Percentiles rank a stretch among this genome's conserved stretches.
phyloP scores from a whole-genome alignment of 1,284 basidiomycete species.

The Laetiporus sulphureus region DNA sequence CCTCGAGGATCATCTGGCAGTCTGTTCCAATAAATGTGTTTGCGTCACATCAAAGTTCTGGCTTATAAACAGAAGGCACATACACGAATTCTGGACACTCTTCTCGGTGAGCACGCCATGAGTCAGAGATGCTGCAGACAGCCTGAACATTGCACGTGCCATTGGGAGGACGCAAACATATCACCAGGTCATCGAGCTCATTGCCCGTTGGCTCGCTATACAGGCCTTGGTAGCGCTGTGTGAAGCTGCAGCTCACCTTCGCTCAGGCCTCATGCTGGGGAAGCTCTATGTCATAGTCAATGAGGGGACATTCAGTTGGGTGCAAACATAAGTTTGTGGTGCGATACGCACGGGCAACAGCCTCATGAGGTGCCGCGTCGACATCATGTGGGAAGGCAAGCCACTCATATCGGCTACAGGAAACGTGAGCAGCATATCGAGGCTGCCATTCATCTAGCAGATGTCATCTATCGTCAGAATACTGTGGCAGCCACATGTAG shows the following conservation, averaged over 20 bases:
- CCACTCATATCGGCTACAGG: slow-evolving; percentile 53
- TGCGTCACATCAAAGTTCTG: no score
- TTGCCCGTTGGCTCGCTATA: slow-evolving; percentile 25
- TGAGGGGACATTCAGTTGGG: neutral
- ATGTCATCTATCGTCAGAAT: no score
- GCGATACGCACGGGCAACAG: slow-evolving; percentile 45
- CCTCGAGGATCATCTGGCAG: slow-evolving; percentile 75
- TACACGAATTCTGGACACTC: slow-evolving; percentile 83
- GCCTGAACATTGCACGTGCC: slow-evolving; percentile 67
- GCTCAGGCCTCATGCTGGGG: slow-evolving; percentile 65
- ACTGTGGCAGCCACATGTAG: no score
- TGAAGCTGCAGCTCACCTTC: slow-evolving; percentile 50
- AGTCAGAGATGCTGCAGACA: slow-evolving; percentile 80
- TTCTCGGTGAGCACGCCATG: slow-evolving; percentile 83
- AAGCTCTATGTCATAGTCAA: slow-evolving; percentile 42
- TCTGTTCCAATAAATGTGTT: no score
- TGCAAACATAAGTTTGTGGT: neutral
- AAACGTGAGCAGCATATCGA: neutral
- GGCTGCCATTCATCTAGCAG: no score
- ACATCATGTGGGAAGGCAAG: slow-evolving; percentile 80
- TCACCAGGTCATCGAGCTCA: slow-evolving; percentile 22
- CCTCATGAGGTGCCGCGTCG: slow-evolving; percentile 52
- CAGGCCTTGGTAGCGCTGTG: slow-evolving; percentile 47
- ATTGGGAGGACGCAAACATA: slow-evolving; percentile 35
- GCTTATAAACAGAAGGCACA: no score